Evolutionary conservation across 305 asterid genomes (phyloP).

Genomic region (Withania somnifera): DNA sequence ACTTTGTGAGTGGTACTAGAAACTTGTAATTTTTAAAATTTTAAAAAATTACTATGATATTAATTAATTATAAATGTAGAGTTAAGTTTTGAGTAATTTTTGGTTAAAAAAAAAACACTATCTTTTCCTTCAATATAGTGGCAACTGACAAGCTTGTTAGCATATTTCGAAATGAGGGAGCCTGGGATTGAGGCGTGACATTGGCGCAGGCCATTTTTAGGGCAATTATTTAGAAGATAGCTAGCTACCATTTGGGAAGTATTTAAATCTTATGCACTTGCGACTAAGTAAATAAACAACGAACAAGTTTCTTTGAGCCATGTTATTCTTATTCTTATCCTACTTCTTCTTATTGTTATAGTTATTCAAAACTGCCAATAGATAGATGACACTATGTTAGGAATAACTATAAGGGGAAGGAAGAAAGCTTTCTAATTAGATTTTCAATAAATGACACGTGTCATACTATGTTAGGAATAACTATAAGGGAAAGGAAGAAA

Average conservation of each 20-base stretch:
- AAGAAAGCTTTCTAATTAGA: neutral
- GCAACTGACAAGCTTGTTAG: too few species aligned
- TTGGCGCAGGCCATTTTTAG: neutral
- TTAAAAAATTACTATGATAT: too few species aligned
- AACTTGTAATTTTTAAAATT: too few species aligned
- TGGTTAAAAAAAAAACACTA: too few species aligned
- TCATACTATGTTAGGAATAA: neutral
- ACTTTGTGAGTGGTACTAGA: too few species aligned
- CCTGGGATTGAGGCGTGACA: neutral
- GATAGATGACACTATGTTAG: neutral
- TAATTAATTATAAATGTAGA: too few species aligned
- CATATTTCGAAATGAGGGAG: neutral
- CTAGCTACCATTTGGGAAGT: neutral
- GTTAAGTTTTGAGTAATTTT: too few species aligned
- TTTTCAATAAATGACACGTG: neutral
- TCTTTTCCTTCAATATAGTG: too few species aligned
- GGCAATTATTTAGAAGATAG: neutral
- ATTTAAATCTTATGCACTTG: neutral
- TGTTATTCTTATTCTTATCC: neutral
- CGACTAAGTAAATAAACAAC: neutral
- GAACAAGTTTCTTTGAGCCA: neutral
- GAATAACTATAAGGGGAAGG: neutral
- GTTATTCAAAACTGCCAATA: neutral
- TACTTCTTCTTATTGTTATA: neutral
- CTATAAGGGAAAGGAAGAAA: neutral